These are phyloP conservation scores for Kwoniella sp. DNA, from an alignment of 768 basidiomycete genomes.

Conservation along the genomic window DNA sequence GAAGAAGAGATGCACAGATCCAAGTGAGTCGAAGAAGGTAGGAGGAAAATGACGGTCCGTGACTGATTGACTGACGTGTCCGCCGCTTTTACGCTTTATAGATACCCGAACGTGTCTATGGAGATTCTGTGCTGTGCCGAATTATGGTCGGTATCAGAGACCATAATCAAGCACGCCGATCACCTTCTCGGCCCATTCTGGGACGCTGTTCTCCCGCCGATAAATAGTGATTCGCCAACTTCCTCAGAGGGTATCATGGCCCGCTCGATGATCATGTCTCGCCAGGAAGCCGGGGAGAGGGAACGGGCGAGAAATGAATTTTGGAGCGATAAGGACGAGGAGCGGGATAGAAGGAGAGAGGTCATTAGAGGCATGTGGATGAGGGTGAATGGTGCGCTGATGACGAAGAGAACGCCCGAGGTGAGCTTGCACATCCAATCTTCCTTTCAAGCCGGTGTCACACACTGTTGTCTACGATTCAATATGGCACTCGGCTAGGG, in stretches of 20 bases:
- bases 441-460: no score
- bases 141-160: slow-evolving; percentile 92
- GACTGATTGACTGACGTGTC: background rate
- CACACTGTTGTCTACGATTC: slow-evolving; percentile 18
- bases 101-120: slow-evolving; percentile 89
- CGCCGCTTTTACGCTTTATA: slow-evolving; percentile 50
- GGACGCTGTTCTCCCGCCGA: slow-evolving; percentile 65
- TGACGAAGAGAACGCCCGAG: slow-evolving; percentile 86
- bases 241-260: background rate
- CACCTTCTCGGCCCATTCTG: slow-evolving; percentile 84
- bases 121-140: slow-evolving; percentile 96
- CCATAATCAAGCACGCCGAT: slow-evolving; percentile 71
- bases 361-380: slow-evolving; percentile 88
- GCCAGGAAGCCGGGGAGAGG: slow-evolving; percentile 32
- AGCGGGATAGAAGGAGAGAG: slow-evolving; percentile 62
- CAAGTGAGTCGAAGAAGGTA: slow-evolving; percentile 26
- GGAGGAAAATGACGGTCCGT: background rate
- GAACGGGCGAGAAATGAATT: slow-evolving; percentile 54
- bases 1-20: slow-evolving; percentile 37
- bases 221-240: slow-evolving; percentile 23
- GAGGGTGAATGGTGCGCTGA: slow-evolving; percentile 86
- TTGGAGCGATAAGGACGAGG: slow-evolving; percentile 82
- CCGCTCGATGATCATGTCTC: slow-evolving; percentile 5
- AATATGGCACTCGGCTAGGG: no score
- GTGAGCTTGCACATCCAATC: slow-evolving; percentile 62